Percentiles rank a stretch among this genome's conserved stretches.
These are phyloP conservation scores for Wolfiporia cocos DNA, from an alignment of 1,284 basidiomycete genomes.

Conservation along the genomic window DNA sequence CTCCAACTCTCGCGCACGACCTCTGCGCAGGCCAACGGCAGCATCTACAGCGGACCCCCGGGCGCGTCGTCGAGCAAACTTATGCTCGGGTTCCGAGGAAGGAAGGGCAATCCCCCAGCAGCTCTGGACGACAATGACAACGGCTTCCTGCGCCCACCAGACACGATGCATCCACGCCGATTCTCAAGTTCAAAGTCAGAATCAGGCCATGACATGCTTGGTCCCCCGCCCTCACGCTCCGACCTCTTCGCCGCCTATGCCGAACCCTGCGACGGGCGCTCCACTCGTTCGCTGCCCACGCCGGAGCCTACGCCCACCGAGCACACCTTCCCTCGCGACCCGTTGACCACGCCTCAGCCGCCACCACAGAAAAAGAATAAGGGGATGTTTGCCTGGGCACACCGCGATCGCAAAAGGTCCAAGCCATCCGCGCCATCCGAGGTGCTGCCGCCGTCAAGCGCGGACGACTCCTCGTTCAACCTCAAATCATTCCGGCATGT, in stretches of 20 bases:
- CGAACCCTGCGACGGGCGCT: conserved; percentile 41
- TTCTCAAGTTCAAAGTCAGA: conserved; percentile 31
- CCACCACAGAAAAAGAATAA: conserved; percentile 29
- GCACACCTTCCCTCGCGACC: conserved; percentile 7
- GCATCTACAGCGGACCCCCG: conserved; percentile 19
- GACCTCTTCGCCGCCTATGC: conserved; percentile 49
- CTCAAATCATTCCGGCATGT: conserved; percentile 69
- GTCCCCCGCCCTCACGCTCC: conserved; percentile 47
- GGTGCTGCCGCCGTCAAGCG: conserved; percentile 14
- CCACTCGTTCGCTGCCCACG: conserved; percentile 55
- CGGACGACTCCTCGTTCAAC: conserved; percentile 35
- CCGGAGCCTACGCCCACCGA: conserved; percentile 16
- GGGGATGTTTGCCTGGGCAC: conserved; percentile 30
- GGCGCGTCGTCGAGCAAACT: conserved; percentile 29
- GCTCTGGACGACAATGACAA: conserved; percentile 19
- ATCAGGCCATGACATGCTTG: conserved; percentile 28
- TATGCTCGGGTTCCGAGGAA: conserved; percentile 27
- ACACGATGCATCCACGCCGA: conserved; percentile 7
- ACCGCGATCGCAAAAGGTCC: conserved; percentile 36
- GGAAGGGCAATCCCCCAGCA: conserved; percentile 14
- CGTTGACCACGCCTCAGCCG: conserved; percentile 15
- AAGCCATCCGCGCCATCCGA: conserved; percentile 24
- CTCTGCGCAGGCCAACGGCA: conserved; percentile 7
- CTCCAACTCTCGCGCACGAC: conserved; percentile 17
- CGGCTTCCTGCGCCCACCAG: conserved; percentile 11